Evolutionary conservation across 1,284 basidiomycete species (phyloP).

Genomic region (Apiotrichum domesticum): DNA sequence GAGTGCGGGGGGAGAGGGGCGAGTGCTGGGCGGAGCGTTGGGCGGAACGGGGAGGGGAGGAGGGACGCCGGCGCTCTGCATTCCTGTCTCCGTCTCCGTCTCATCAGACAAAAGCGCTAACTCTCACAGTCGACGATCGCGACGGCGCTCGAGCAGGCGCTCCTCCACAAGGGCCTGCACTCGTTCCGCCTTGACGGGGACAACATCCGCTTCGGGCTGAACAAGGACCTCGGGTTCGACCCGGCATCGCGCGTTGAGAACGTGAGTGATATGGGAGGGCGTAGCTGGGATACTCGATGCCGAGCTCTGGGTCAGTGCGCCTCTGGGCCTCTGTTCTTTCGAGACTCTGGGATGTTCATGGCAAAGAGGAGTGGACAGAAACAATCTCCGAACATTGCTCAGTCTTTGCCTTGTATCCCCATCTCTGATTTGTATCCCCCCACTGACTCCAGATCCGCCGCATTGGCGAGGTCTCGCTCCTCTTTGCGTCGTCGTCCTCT

Average conservation of each 20-base stretch:
- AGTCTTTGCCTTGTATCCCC: not conserved
- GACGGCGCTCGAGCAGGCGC: conserved; percentile 91
- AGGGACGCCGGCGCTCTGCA: no score
- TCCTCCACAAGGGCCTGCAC: conserved; percentile 79
- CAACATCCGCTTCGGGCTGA: conserved; percentile 93
- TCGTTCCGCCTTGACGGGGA: conserved; percentile 93
- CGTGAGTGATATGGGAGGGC: conserved; percentile 27
- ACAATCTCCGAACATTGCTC: no score
- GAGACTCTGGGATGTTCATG: no score
- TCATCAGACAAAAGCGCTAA: no score
- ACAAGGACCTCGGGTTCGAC: conserved; percentile 97
- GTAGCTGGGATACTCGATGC: no score
- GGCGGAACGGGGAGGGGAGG: no score
- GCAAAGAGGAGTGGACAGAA: no score
- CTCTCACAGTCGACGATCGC: conserved; percentile 81
- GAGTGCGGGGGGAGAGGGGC: conserved; percentile 12
- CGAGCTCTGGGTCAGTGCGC: no score
- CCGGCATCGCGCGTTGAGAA: conserved; percentile 94
- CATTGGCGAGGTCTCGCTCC: conserved; percentile 93
- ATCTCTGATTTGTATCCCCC: not conserved
- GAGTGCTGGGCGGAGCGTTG: no score
- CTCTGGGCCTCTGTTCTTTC: no score
- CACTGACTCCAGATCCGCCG: conserved; percentile 60
- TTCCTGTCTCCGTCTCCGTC: no score
- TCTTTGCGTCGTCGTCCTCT: conserved; percentile 83